Percentiles rank a stretch among this genome's conserved stretches.
Evolutionary conservation across 352 stramenopile genomes (phyloP).

Genomic region (Phytophthora palmivora): DNA sequence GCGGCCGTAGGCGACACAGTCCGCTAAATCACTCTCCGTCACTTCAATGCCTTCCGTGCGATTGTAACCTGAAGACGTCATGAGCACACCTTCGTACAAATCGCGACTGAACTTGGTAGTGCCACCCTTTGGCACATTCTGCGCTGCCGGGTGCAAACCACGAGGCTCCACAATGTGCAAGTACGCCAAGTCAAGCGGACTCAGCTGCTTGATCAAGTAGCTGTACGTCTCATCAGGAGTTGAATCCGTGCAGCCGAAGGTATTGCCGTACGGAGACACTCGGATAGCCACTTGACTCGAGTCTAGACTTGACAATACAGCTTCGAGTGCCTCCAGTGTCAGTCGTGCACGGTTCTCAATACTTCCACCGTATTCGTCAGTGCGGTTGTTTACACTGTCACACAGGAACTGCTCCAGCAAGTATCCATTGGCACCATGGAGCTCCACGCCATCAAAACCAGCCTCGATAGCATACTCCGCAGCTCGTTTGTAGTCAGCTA

Average conservation of each 20-base stretch:
- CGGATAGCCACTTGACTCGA: conserved; percentile 45
- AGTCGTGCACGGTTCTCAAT: conserved; percentile 82
- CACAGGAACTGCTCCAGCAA: conserved; percentile 44
- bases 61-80: conserved; percentile 57
- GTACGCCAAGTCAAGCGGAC: conserved; percentile 50
- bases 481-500: conserved; percentile 31
- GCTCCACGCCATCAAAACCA: conserved; percentile 38
- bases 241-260: conserved; percentile 45
- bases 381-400: conserved; percentile 30
- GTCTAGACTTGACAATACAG: conserved; percentile 34
- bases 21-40: conserved; percentile 44
- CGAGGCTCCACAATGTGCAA: conserved; percentile 61
- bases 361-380: conserved; percentile 58
- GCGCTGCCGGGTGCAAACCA: conserved; percentile 30
- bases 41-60: conserved; percentile 38
- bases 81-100: conserved; percentile 56
- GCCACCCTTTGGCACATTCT: conserved; percentile 39
- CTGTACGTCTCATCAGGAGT: conserved; percentile 45
- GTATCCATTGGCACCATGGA: conserved; percentile 40
- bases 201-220: conserved; percentile 45
- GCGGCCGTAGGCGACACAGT: conserved; percentile 62
- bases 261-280: conserved; percentile 37
- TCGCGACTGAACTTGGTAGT: conserved; percentile 46
- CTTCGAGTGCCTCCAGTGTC: conserved; percentile 65
- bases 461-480: conserved; percentile 29